Conservation (phyloP, 1,284 basidiomycete species). For the Trichosporon asahii region DNA sequence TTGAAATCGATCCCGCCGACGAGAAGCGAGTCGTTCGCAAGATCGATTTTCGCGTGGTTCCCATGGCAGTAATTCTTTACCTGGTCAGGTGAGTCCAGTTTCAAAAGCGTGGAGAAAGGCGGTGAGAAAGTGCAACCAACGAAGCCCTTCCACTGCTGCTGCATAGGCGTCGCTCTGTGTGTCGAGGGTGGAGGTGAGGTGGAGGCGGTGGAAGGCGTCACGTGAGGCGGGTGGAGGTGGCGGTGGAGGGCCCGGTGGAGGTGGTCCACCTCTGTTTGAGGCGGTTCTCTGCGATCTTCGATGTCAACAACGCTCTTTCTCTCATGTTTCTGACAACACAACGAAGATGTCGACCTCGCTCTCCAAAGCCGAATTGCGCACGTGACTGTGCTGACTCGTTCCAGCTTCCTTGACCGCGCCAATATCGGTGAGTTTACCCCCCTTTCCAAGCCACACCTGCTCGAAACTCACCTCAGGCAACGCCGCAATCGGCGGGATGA, state of each 20-base stretch:
- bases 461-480: constrained; percentile 7
- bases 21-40: neutral
- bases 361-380: neutral
- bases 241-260: too few species aligned
- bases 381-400: neutral
- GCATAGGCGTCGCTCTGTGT: too few species aligned
- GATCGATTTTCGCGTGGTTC: neutral
- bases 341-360: neutral
- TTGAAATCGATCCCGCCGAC: neutral
- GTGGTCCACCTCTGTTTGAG: too few species aligned
- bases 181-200: too few species aligned
- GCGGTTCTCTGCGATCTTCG: too few species aligned
- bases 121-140: neutral
- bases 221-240: too few species aligned
- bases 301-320: too few species aligned
- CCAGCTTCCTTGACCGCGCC: neutral
- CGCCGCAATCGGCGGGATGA: constrained; percentile 16
- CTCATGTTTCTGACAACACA: too few species aligned
- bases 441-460: neutral
- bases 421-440: neutral
- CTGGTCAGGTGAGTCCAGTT: neutral
- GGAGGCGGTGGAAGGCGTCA: too few species aligned
- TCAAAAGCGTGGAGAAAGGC: neutral
- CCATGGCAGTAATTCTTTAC: neutral
- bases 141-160: too few species aligned